Evolutionary conservation across 1,139 yeast species (phyloP).

Genomic region (Ogataea hybrid): DNA sequence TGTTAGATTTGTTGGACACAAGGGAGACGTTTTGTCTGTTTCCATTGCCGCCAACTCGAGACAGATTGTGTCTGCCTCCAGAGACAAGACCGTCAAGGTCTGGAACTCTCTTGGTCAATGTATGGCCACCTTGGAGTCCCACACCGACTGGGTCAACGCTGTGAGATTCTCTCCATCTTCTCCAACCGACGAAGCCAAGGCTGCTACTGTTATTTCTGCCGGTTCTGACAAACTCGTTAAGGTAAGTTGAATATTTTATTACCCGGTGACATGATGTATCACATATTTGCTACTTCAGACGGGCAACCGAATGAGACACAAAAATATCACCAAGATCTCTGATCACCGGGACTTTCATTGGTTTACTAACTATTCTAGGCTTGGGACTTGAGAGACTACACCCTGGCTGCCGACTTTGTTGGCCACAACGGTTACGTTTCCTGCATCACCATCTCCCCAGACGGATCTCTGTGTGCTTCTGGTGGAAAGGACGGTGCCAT

Average conservation of each 20-base stretch:
- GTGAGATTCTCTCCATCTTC: conserved; percentile 83
- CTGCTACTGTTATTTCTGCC: conserved; percentile 84
- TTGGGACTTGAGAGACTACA: conserved; percentile 80
- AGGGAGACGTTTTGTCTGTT: conserved; percentile 94
- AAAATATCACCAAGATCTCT: conserved; percentile 97
- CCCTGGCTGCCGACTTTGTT: conserved; percentile 91
- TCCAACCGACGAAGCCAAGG: conserved; percentile 34
- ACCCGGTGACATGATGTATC: conserved; percentile 52
- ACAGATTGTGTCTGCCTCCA: conserved; percentile 98
- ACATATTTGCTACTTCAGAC: conserved; percentile 99
- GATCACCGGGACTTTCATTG: conserved; percentile 40
- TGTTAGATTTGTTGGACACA: conserved; percentile 98
- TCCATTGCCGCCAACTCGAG: conserved; percentile 96
- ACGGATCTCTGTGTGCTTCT: conserved; percentile 98
- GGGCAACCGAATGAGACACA: conserved; percentile 90
- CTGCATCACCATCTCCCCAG: conserved; percentile 98
- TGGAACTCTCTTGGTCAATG: conserved; percentile 99
- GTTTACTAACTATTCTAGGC: conserved; percentile 49
- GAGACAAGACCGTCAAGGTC: conserved; percentile 98
- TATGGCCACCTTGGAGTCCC: conserved; percentile 92
- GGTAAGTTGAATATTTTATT: conserved; percentile 60
- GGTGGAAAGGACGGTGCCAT: conserved; percentile 99
- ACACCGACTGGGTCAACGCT: conserved; percentile 99
- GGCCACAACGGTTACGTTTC: conserved; percentile 99
- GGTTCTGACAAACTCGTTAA: conserved; percentile 99